Percentiles rank a stretch among this genome's conserved stretches.
These are phyloP conservation scores for Quercus tomentella DNA, from an alignment of 331 rosid species.

Conservation along the genomic window DNA sequence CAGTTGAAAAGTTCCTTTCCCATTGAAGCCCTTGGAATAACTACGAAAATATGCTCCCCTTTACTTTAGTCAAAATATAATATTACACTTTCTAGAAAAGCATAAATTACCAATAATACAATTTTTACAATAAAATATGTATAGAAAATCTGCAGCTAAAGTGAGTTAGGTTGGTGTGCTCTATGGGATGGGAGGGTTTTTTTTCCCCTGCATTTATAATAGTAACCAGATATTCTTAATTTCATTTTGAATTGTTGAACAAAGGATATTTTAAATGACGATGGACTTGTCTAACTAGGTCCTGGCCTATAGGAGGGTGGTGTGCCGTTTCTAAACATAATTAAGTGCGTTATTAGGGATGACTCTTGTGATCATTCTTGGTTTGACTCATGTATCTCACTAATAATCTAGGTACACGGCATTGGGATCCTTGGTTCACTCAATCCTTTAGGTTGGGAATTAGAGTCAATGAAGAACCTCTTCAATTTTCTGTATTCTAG, in stretches of 20 bases:
- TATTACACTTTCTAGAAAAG: not conserved
- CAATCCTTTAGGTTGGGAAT: too few species aligned
- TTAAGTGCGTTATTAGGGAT: too few species aligned
- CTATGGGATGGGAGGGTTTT: too few species aligned
- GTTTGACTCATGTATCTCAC: too few species aligned
- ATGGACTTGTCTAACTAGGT: not conserved
- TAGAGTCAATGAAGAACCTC: too few species aligned
- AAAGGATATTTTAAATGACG: not conserved
- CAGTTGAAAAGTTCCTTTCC: not conserved
- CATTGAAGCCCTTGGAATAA: slow-evolving; percentile 11
- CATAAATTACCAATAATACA: not conserved
- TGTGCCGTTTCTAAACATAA: too few species aligned
- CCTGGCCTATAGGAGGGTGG: not conserved
- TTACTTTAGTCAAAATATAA: not conserved
- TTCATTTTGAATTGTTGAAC: not conserved
- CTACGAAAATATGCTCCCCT: slow-evolving; percentile 10
- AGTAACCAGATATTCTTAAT: not conserved
- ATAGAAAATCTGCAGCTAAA: not conserved
- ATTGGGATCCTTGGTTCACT: too few species aligned
- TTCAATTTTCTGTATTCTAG: too few species aligned
- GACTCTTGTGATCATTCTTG: too few species aligned
- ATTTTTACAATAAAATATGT: not conserved
- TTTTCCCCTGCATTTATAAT: not conserved
- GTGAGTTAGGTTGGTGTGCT: not conserved
- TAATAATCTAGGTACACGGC: too few species aligned